Conservation (phyloP, 2,329 filamentous ascomycete genomes). For the Diaporthe citri region DNA sequence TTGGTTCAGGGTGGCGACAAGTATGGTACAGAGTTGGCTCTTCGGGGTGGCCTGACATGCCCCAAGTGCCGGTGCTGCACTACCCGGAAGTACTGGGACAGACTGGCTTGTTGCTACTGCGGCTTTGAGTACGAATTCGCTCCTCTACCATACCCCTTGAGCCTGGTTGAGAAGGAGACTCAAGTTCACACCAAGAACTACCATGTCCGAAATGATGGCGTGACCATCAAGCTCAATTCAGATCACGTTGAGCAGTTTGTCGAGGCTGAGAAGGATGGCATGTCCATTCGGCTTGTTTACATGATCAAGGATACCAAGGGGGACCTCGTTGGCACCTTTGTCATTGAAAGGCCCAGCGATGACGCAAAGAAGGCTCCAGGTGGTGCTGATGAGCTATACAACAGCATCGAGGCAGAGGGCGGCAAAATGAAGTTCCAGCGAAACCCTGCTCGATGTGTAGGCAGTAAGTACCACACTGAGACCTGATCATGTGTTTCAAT, state of each 20-base stretch:
- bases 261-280: slow-evolving; percentile 35
- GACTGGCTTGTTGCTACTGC: slow-evolving; percentile 73
- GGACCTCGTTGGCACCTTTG: slow-evolving; percentile 61
- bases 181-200: not conserved
- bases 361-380: slow-evolving; percentile 52
- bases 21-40: slow-evolving; percentile 60
- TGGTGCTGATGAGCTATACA: slow-evolving; percentile 74
- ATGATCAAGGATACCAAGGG: slow-evolving; percentile 58
- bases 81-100: slow-evolving; percentile 69
- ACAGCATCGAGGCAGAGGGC: slow-evolving; percentile 54
- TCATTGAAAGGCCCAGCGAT: slow-evolving; percentile 69
- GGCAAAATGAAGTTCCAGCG: slow-evolving; percentile 61
- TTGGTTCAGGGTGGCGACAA: slow-evolving; percentile 47
- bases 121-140: slow-evolving; percentile 51
- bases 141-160: slow-evolving; percentile 27
- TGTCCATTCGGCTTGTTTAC: slow-evolving; percentile 49
- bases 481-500: slow-evolving; percentile 29
- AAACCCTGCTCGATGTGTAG: slow-evolving; percentile 51
- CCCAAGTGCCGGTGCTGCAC: slow-evolving; percentile 72
- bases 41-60: slow-evolving; percentile 76
- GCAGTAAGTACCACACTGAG: slow-evolving; percentile 47
- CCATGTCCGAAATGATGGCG: not conserved
- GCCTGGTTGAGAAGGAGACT: slow-evolving; percentile 13
- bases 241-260: slow-evolving; percentile 11
- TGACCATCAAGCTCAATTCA: not conserved